Evolutionary conservation across 768 basidiomycete genomes (phyloP).

Genomic region (Gyrodon lividus): DNA sequence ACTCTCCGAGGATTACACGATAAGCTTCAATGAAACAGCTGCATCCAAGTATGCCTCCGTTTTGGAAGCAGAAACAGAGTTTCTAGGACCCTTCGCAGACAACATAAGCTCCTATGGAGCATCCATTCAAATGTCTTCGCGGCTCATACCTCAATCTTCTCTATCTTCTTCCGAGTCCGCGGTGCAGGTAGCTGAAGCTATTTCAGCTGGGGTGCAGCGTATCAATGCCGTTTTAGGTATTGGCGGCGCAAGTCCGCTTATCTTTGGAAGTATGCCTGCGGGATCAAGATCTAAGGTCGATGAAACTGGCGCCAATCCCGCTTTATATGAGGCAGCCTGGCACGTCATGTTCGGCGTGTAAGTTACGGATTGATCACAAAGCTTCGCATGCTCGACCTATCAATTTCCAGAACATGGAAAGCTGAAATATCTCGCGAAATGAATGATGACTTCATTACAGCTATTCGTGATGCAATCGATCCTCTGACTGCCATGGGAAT

Average conservation of each 20-base stretch:
- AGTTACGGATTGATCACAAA: not conserved
- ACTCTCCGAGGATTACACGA: not conserved
- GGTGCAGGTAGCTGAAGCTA: slow-evolving; percentile 1
- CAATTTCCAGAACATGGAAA: slow-evolving; percentile 17
- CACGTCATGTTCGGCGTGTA: not conserved
- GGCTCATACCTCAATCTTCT: slow-evolving; percentile 4
- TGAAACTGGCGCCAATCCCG: slow-evolving; percentile 3
- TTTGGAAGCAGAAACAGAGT: not conserved
- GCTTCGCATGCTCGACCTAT: not conserved
- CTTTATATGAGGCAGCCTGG: slow-evolving; percentile 3
- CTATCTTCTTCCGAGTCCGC: not conserved
- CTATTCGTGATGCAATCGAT: slow-evolving; percentile 7
- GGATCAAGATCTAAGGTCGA: not conserved
- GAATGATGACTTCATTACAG: slow-evolving; percentile 1
- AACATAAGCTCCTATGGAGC: not conserved
- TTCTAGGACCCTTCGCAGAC: slow-evolving; percentile 1
- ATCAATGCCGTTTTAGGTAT: not conserved
- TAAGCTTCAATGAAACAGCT: not conserved
- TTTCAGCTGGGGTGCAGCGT: slow-evolving; percentile 1
- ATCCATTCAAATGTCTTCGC: not conserved
- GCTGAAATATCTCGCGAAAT: not conserved
- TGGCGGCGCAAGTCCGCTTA: not conserved
- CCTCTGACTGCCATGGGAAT: slow-evolving; percentile 17
- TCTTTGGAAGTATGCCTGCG: slow-evolving; percentile 2
- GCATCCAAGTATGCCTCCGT: slow-evolving; percentile 1